Base-by-base conservation (phyloP, 345 rosid genomes). In the Ricinus communis region DNA sequence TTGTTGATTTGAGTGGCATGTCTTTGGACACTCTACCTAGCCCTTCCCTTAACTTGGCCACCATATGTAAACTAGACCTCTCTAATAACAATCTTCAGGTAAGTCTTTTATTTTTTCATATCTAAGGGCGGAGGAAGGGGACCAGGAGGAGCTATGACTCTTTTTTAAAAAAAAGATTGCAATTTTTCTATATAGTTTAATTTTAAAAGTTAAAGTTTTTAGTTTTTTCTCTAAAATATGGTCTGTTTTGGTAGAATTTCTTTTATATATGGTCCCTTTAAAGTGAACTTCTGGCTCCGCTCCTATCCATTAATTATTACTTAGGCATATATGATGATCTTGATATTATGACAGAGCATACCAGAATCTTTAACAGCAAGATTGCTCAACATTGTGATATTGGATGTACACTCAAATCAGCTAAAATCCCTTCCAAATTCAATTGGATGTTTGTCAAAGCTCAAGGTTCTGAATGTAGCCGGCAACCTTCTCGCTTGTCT, bases 21-120 rank as follows among this genome's bases (percentile, higher is more conserved):
- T 86, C 83, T 22, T 76, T 93, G 71, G 83, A 87, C n/a, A 76
- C 82, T 71, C 84, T 94, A 33, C 85, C 91, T 0, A 79, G 54
- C 43, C 87, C 91, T 76, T 66, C 93, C 51, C 74, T 90, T 38
- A 87, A 87, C 76, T 71, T 93, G 71, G 82, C 81, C 16, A 58
- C 75, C 19, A 85, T 93, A 73, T 86, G 83, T 78, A 88, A 87
- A 68, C 84, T 93, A 5, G 88, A 93, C 71, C 93, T 93, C 70
- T 91, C 96, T 74, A 86, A 87, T 70, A 93, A 91, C 75, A 91
- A 93, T 82, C 89, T 93, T 71, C 91, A 86, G 88, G 98, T 91
- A 68, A 8, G 9, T 18, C 47, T 31, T 28, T 5, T 15, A 38
- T 61, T 38, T 30, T 8, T 18, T 27, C 4, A 1, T 66, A 1